Conservation (phyloP, 2,329 filamentous ascomycete species). For the Epichloe brachyelytri region DNA sequence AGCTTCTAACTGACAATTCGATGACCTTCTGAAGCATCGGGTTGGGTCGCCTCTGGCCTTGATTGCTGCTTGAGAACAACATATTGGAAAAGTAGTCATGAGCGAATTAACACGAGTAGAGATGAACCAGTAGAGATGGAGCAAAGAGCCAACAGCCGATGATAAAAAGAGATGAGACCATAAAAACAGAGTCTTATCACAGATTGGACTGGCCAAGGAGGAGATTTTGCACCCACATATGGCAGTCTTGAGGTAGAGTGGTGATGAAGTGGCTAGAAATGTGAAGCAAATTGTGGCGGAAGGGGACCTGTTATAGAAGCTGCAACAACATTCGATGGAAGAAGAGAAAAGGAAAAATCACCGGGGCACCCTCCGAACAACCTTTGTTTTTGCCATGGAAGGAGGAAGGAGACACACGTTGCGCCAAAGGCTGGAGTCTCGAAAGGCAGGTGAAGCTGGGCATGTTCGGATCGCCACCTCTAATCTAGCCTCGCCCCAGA, state of each 20-base stretch:
- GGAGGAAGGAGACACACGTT: conserved; percentile 3
- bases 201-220: not conserved
- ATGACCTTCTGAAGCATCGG: conserved; percentile 3
- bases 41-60: conserved; percentile 5
- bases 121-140: conserved; percentile 3
- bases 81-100: conserved; percentile 10
- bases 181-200: not conserved
- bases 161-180: conserved; percentile 1
- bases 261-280: not conserved
- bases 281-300: not conserved
- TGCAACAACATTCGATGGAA: not conserved
- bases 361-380: not conserved
- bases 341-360: not conserved
- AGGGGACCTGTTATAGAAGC: not conserved
- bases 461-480: not conserved
- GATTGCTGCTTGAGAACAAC: conserved; percentile 11
- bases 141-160: conserved; percentile 3
- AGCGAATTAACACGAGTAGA: conserved; percentile 1
- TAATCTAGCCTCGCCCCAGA: not conserved
- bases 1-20: conserved; percentile 15
- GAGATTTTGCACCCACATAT: not conserved
- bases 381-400: not conserved
- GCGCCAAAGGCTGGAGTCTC: not conserved
- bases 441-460: not conserved
- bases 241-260: not conserved